These are phyloP conservation scores for Juncus inflexus DNA, from an alignment of 176 grass and related monocot species.

Conservation along the genomic window DNA sequence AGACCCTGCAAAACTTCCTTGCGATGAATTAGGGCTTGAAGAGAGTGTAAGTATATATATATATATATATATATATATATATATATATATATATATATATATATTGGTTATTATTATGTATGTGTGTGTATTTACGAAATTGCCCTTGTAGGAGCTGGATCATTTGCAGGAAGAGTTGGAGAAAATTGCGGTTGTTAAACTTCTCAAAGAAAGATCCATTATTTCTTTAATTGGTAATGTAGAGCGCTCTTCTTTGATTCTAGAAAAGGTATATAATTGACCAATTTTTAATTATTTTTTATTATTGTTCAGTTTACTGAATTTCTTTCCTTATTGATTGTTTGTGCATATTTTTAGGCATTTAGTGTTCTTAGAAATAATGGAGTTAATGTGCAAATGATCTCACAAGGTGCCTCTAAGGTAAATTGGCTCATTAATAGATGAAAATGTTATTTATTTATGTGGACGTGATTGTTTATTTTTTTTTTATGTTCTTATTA, in stretches of 20 bases:
- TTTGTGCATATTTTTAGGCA: slow-evolving; percentile 44
- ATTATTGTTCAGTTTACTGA: neutral
- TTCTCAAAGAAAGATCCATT: slow-evolving; percentile 89
- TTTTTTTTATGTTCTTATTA: neutral
- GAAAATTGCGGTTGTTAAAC: slow-evolving; percentile 84
- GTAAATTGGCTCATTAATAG: slow-evolving; percentile 24
- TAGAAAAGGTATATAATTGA: slow-evolving; percentile 54
- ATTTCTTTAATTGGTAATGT: slow-evolving; percentile 85
- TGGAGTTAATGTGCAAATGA: slow-evolving; percentile 88
- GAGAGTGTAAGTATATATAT: no score
- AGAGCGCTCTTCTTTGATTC: slow-evolving; percentile 55
- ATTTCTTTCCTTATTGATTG: slow-evolving; percentile 9
- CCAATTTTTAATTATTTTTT: neutral
- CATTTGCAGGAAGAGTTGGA: slow-evolving; percentile 87
- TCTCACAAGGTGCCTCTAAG: slow-evolving; percentile 95
- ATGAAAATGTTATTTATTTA: neutral
- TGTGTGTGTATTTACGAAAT: slow-evolving; percentile 16
- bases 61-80: no score
- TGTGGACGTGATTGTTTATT: neutral
- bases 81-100: no score
- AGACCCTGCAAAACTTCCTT: slow-evolving; percentile 84
- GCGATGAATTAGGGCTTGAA: slow-evolving; percentile 79
- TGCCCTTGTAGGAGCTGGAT: slow-evolving; percentile 60
- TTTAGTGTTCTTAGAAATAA: slow-evolving; percentile 74
- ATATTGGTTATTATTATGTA: no score